A percentile compares a stretch with the other conserved stretches of the same genome.
phyloP scores from a whole-genome alignment of 2,329 filamentous ascomycete species.

The Fusarium veterinarium region DNA sequence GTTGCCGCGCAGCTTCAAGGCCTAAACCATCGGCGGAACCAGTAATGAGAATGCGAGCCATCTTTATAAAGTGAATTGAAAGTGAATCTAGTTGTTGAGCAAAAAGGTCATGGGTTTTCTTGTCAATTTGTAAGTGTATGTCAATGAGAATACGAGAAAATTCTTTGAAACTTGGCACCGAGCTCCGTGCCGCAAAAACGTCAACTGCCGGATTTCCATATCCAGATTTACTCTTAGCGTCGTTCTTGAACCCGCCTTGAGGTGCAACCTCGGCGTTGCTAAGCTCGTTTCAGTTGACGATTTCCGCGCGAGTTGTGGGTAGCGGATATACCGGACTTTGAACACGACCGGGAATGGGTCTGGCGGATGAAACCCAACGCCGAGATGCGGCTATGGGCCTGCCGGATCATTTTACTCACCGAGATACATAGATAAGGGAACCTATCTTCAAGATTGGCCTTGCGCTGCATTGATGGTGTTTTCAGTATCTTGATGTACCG shows the following conservation, averaged over 20 bases:
- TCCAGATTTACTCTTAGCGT: neutral
- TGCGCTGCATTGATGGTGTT: rapidly evolving
- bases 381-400: neutral
- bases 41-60: slow-evolving; percentile 41
- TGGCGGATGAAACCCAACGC: neutral
- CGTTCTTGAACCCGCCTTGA: neutral
- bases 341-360: neutral
- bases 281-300: neutral
- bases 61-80: neutral
- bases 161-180: neutral
- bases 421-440: neutral
- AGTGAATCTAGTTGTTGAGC: rapidly evolving
- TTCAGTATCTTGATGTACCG: rapidly evolving
- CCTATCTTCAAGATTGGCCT: rapidly evolving
- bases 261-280: neutral
- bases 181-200: neutral
- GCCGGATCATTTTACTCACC: too few species aligned
- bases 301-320: neutral
- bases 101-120: rapidly evolving
- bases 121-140: neutral
- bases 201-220: neutral
- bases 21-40: slow-evolving; percentile 41
- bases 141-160: neutral
- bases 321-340: neutral
- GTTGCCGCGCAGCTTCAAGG: slow-evolving; percentile 38